These are phyloP conservation scores for Plasmodium chabaudi DNA, from an alignment of 169 alveolate genomes.

Conservation along the genomic window DNA sequence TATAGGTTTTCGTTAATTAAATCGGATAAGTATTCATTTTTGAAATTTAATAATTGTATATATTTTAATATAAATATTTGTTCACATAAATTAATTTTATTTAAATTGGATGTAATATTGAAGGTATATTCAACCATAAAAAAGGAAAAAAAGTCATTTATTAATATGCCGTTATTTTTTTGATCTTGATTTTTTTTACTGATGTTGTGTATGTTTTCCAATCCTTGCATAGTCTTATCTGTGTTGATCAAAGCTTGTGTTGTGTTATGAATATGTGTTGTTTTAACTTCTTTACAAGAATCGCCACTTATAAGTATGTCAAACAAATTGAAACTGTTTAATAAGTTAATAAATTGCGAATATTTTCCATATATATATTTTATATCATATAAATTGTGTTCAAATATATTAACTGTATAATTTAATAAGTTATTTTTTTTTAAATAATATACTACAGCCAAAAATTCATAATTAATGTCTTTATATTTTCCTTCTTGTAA, in stretches of 20 bases:
- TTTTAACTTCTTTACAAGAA: background rate
- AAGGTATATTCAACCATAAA: slow-evolving; percentile 60
- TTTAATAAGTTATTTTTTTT: slow-evolving; percentile 12
- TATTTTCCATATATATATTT: slow-evolving; percentile 15
- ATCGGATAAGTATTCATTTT: slow-evolving; percentile 62
- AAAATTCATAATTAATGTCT: slow-evolving; percentile 5
- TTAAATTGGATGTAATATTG: slow-evolving; percentile 26
- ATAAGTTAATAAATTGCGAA: slow-evolving; percentile 27
- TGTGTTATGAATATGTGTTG: background rate
- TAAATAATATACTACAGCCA: slow-evolving; percentile 25
- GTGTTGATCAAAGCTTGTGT: background rate
- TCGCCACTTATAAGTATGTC: slow-evolving; percentile 4
- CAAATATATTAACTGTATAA: slow-evolving; percentile 5
- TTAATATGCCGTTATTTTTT: slow-evolving; percentile 3
- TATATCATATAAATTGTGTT: slow-evolving; percentile 13
- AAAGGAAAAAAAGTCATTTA: slow-evolving; percentile 9
- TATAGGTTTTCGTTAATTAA: slow-evolving; percentile 26
- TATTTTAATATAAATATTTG: slow-evolving; percentile 30
- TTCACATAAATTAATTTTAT: slow-evolving; percentile 29
- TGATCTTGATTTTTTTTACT: background rate
- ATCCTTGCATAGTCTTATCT: background rate
- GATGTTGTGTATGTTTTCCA: background rate
- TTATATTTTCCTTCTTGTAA: slow-evolving; percentile 8
- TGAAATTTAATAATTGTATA: slow-evolving; percentile 34
- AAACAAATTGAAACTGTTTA: slow-evolving; percentile 19